Base-by-base conservation (phyloP, 78 protist genomes). In the Guillardia theta region DNA sequence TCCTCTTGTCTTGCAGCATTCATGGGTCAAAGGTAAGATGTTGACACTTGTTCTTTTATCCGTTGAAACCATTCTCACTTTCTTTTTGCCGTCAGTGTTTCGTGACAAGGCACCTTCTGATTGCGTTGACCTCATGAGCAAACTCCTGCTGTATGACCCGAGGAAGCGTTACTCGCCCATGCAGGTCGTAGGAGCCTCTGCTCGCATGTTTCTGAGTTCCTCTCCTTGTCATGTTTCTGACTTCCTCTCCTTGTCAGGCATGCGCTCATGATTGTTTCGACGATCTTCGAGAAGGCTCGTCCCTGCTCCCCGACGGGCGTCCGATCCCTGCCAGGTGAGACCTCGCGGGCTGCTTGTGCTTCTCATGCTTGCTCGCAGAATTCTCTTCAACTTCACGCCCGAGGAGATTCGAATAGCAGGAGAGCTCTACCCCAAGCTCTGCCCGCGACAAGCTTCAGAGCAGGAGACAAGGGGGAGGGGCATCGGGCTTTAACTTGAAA, bases 61-160 rank as follows among this genome's bases (percentile, higher is more conserved):
- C 53, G 44, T 78, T 37, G n/a, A n/a, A n/a, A n/a, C n/a, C n/a
- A n/a, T n/a, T n/a, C n/a, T n/a, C n/a, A n/a, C n/a, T n/a, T n/a
- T n/a, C n/a, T n/a, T n/a, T n/a, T n/a, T n/a, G n/a, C n/a, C 70
- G 70, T 30, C 21, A 53, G 92, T 95, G 30, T 95, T 95, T 92
- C 94, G 93, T 24, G 62, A 48, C 22, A 30, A 64, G 30, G 93
- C 96, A 21, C 53, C 88, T 21, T n/a, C 64, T 12, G 53, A 80
- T 22, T 88, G 94, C 33, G 36, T 95, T 27, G 96, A 95, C 47
- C 94, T 95, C 47, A 94, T 95, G 30, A 44, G 70, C 93, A 39
- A 44, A 46, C 83, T 70, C 46, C 33, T 70, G 46, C 33, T 10
- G 36, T 70, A 70, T 24, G 36, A 22, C 41, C 83, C 83, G 1